Evolutionary conservation across 2,329 filamentous ascomycete genomes (phyloP).

Genomic region (Chaetoscypha palmicola): DNA sequence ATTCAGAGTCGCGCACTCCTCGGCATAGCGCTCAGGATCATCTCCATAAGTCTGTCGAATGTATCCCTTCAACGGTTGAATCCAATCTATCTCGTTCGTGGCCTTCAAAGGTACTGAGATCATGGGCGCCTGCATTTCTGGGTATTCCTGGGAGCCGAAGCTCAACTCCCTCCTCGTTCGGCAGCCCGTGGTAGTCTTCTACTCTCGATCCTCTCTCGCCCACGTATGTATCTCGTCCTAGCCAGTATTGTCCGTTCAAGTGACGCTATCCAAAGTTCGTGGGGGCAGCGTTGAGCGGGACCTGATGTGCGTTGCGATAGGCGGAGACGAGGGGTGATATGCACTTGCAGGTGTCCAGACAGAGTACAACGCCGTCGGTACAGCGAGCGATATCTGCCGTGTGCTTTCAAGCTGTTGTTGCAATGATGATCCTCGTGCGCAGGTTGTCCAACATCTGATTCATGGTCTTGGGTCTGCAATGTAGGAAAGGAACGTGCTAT

Average conservation of each 20-base stretch:
- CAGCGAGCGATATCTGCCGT: background rate
- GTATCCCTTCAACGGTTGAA: constrained; percentile 83
- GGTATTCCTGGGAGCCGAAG: constrained; percentile 28
- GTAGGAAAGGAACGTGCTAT: no score
- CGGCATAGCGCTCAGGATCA: constrained; percentile 89
- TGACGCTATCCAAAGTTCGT: constrained; percentile 3
- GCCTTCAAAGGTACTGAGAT: constrained; percentile 86
- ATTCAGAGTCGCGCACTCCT: constrained; percentile 93
- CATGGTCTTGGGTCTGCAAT: constrained; percentile 17
- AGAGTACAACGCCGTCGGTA: background rate
- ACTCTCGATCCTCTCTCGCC: background rate
- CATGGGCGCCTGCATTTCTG: constrained; percentile 91
- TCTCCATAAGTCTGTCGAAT: constrained; percentile 93
- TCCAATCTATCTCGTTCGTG: constrained; percentile 98
- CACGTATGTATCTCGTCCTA: background rate
- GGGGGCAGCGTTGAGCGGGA: constrained; percentile 6
- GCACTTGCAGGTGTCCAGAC: background rate
- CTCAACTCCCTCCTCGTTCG: constrained; percentile 28
- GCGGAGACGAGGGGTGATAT: background rate
- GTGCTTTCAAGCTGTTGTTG: constrained; percentile 2
- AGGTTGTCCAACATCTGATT: constrained; percentile 16
- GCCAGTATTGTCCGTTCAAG: constrained; percentile 1
- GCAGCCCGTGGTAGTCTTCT: constrained; percentile 3
- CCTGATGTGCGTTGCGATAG: constrained; percentile 3
- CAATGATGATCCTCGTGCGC: constrained; percentile 14